A percentile compares a stretch with the other conserved stretches of the same genome.
Conservation (phyloP, 495 filamentous ascomycete species). For the Talaromyces proteolyticus region DNA sequence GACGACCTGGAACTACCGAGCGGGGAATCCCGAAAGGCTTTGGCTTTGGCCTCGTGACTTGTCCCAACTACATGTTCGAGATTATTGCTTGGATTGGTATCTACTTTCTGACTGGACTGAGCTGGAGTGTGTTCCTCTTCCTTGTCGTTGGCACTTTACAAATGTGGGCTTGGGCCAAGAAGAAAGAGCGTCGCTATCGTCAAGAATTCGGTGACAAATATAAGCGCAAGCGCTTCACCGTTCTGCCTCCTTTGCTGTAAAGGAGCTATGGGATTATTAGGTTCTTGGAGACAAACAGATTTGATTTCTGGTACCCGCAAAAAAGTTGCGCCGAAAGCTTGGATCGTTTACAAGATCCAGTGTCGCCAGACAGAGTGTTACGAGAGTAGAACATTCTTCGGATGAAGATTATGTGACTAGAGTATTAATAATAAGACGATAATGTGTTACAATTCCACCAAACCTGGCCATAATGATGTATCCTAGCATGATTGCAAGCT, state of each 20-base stretch:
- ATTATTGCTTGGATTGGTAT: conserved; percentile 78
- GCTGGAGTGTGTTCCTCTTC: conserved; percentile 69
- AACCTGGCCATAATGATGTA: too few relatives aligned
- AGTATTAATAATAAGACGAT: too few relatives aligned
- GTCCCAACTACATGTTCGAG: conserved; percentile 98
- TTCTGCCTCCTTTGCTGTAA: conserved; percentile 51
- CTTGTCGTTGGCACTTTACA: conserved; percentile 56
- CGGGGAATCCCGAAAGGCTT: conserved; percentile 81
- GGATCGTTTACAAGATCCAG: too few relatives aligned
- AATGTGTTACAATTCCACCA: too few relatives aligned
- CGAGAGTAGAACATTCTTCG: too few relatives aligned
- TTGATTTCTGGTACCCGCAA: too few relatives aligned
- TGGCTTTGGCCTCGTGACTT: conserved; percentile 83
- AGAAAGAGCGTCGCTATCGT: conserved; percentile 87
- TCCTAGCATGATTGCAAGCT: too few relatives aligned
- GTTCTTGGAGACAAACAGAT: too few relatives aligned
- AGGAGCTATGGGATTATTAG: too few relatives aligned
- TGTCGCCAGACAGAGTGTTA: too few relatives aligned
- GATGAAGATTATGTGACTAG: too few relatives aligned
- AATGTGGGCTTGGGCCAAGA: conserved; percentile 83
- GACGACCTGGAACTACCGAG: conserved; percentile 74
- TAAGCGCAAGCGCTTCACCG: conserved; percentile 75
- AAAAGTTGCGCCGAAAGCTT: too few relatives aligned
- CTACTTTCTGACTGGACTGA: conserved; percentile 64
- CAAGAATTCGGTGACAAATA: conserved; percentile 88